These are phyloP conservation scores for Collybiopsis luxurians DNA, from an alignment of 768 basidiomycete genomes.

Conservation along the genomic window DNA sequence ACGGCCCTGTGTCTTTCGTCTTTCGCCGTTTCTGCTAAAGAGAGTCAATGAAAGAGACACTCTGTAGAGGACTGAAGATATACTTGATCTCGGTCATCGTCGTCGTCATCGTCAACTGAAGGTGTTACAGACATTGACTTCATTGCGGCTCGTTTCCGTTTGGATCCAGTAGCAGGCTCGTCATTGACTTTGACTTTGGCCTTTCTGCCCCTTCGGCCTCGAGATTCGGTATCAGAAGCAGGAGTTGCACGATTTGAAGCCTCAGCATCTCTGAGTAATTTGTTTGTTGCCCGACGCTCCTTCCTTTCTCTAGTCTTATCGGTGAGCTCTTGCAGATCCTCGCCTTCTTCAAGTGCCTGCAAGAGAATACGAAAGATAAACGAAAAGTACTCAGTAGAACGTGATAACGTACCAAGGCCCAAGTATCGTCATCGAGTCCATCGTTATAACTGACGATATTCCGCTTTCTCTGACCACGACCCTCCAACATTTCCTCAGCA, in stretches of 20 bases:
- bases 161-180: slow-evolving; percentile 50
- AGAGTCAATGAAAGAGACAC: neutral
- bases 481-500: slow-evolving; percentile 65
- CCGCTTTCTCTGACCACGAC: slow-evolving; percentile 82
- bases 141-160: slow-evolving; percentile 69
- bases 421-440: slow-evolving; percentile 91
- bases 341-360: slow-evolving; percentile 80
- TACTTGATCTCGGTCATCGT: slow-evolving; percentile 61
- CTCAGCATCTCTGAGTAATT: slow-evolving; percentile 55
- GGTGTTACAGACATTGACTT: slow-evolving; percentile 79
- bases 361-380: slow-evolving; percentile 2
- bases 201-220: slow-evolving; percentile 65
- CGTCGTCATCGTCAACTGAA: slow-evolving; percentile 69
- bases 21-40: slow-evolving; percentile 91
- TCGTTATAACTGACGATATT: slow-evolving; percentile 91
- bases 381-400: neutral
- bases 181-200: slow-evolving; percentile 54
- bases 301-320: slow-evolving; percentile 66
- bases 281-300: slow-evolving; percentile 59
- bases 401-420: slow-evolving; percentile 64
- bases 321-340: slow-evolving; percentile 71
- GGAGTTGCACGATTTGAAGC: slow-evolving; percentile 65
- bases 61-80: slow-evolving; percentile 14
- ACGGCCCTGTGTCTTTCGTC: slow-evolving; percentile 58
- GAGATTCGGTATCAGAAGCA: slow-evolving; percentile 54